Conservation (phyloP, 208 protist species). For the Leishmania martiniquensis region DNA sequence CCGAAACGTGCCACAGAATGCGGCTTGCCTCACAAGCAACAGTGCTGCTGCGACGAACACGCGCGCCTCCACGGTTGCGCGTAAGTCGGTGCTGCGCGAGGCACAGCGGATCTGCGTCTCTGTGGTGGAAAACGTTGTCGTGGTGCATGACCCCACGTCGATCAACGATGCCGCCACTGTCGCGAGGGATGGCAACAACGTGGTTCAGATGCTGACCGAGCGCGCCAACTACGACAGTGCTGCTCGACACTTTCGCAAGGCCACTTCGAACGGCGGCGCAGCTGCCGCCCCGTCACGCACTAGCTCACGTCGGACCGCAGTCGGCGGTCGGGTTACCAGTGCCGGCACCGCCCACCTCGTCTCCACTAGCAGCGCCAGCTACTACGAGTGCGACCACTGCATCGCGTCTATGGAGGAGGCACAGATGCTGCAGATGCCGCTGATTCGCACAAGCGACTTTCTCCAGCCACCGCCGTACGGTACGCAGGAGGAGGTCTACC, state of each 20-base stretch:
- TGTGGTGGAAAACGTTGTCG: constrained; percentile 71
- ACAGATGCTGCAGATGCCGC: constrained; percentile 58
- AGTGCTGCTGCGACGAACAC: constrained; percentile 20
- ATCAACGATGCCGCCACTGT: constrained; percentile 55
- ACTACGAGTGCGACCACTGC: constrained; percentile 74
- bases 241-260: constrained; percentile 30
- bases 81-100: constrained; percentile 24
- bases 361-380: constrained; percentile 61
- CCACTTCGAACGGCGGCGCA: constrained; percentile 15
- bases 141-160: constrained; percentile 70
- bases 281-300: constrained; percentile 15
- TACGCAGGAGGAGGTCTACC: constrained; percentile 81
- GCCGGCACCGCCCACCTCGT: constrained; percentile 25
- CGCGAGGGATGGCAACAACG: constrained; percentile 61
- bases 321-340: constrained; percentile 7
- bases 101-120: constrained; percentile 73
- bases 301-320: constrained; percentile 15
- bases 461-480: constrained; percentile 61
- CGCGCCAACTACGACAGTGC: constrained; percentile 24
- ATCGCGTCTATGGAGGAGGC: constrained; percentile 66
- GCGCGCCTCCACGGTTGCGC: constrained; percentile 13
- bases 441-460: constrained; percentile 70
- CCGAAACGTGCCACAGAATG: constrained; percentile 48
- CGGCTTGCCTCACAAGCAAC: constrained; percentile 24
- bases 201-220: constrained; percentile 61